These are phyloP conservation scores for Cryptomeria japonica DNA, from an alignment of 75 land plant genomes.

Conservation along the genomic window DNA sequence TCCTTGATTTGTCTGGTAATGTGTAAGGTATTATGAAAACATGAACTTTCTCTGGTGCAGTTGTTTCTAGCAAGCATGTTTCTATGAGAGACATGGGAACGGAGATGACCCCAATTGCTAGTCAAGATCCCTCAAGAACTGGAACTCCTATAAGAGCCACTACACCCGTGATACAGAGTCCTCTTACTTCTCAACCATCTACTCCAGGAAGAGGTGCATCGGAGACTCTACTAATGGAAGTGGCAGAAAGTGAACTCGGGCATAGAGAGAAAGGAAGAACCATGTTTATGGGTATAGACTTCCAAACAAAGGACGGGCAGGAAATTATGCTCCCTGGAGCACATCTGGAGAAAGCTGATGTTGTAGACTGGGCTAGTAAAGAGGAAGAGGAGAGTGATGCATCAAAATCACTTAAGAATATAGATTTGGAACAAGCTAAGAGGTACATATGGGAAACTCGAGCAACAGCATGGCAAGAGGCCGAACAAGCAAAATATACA, in stretches of 20 bases:
- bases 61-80: constrained; percentile 23
- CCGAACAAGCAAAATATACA: constrained; percentile 84
- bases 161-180: constrained; percentile 52
- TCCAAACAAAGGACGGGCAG: constrained; percentile 27
- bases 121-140: constrained; percentile 65
- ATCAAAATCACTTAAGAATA: constrained; percentile 29
- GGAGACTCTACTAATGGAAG: constrained; percentile 21
- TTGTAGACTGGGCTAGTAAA: constrained; percentile 87
- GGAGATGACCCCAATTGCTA: constrained; percentile 69
- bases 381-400: constrained; percentile 60
- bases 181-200: constrained; percentile 40
- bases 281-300: constrained; percentile 19
- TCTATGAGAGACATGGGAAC: constrained; percentile 72
- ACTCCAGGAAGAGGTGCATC: constrained; percentile 38
- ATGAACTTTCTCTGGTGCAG: constrained; percentile 13
- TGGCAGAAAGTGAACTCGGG: constrained; percentile 4
- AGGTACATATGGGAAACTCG: constrained; percentile 54
- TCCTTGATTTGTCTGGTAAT: not conserved
- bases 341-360: constrained; percentile 84
- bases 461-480: constrained; percentile 97
- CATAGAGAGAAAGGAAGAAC: not conserved
- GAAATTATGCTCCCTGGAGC: constrained; percentile 81
- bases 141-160: constrained; percentile 56
- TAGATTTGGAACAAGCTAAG: constrained; percentile 48
- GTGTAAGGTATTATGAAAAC: not conserved